Evolutionary conservation across 129 eudicot genomes (phyloP).

Genomic region (Lonicera japonica): DNA sequence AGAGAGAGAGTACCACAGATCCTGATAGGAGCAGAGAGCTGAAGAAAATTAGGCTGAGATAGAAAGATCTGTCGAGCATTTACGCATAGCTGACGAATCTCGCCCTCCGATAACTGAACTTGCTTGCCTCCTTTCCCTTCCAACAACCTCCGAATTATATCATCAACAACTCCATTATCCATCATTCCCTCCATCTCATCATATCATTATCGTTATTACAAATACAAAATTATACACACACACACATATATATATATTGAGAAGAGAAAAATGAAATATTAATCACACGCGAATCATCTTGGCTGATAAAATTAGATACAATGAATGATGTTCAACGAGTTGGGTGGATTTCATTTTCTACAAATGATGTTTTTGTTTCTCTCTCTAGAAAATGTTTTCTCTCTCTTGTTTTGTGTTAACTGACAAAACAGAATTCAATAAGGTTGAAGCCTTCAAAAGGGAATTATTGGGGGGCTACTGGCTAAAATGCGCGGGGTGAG

Average conservation of each 20-base stretch:
- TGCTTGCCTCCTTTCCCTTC: constrained; percentile 54
- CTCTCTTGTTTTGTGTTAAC: constrained; percentile 2
- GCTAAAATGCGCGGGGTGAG: constrained; percentile 6
- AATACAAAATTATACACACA: too few relatives aligned
- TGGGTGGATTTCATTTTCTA: too few relatives aligned
- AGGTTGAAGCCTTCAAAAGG: constrained; percentile 17
- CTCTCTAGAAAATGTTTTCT: too few relatives aligned
- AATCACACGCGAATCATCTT: too few relatives aligned
- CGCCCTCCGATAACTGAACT: constrained; percentile 84
- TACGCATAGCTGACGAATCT: constrained; percentile 91
- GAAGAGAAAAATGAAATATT: background rate
- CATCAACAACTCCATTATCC: constrained; percentile 77
- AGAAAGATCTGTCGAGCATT: constrained; percentile 78
- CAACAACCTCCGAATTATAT: constrained; percentile 42
- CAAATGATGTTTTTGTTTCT: too few relatives aligned
- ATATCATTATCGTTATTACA: constrained; percentile 52
- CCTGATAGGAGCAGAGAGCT: constrained; percentile 76
- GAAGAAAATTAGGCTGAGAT: constrained; percentile 77
- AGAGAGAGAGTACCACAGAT: constrained; percentile 58
- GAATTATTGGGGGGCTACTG: background rate
- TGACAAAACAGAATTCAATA: constrained; percentile 13
- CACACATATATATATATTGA: background rate
- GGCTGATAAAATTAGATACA: too few relatives aligned
- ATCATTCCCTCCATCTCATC: constrained; percentile 72
- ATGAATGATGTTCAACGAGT: too few relatives aligned